Evolutionary conservation across 179 eudicot species (phyloP).

Genomic region (Silene coronaria): DNA sequence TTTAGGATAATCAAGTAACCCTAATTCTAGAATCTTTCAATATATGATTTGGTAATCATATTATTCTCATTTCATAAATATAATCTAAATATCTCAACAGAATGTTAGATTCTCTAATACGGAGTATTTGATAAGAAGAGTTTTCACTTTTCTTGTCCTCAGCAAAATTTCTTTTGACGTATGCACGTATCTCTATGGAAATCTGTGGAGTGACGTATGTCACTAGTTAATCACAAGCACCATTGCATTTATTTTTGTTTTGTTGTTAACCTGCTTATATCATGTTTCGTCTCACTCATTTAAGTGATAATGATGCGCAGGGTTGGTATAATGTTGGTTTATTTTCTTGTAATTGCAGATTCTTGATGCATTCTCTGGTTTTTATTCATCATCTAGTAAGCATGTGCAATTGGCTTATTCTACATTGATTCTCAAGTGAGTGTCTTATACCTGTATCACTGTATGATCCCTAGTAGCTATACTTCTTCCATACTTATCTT

Average conservation of each 20-base stretch:
- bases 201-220: background rate
- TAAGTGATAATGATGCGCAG: background rate
- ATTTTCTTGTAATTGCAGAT: slow-evolving; percentile 40
- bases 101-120: no score
- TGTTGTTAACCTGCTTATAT: background rate
- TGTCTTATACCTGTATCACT: background rate
- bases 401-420: slow-evolving; percentile 79
- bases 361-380: slow-evolving; percentile 76
- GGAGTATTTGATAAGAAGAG: background rate
- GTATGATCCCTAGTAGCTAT: background rate
- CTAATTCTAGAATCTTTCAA: no score
- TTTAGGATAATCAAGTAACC: no score
- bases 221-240: background rate
- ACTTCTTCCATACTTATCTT: background rate
- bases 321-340: background rate
- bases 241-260: background rate
- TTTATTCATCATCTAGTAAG: slow-evolving; percentile 67
- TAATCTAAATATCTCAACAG: no score
- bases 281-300: background rate
- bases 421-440: slow-evolving; percentile 63
- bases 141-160: background rate
- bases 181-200: background rate
- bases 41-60: no score
- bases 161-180: background rate
- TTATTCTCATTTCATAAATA: no score